Percentiles rank a stretch among this genome's conserved stretches.
phyloP scores from a whole-genome alignment of 2,329 filamentous ascomycete species.

The Herpotrichia juniperi region DNA sequence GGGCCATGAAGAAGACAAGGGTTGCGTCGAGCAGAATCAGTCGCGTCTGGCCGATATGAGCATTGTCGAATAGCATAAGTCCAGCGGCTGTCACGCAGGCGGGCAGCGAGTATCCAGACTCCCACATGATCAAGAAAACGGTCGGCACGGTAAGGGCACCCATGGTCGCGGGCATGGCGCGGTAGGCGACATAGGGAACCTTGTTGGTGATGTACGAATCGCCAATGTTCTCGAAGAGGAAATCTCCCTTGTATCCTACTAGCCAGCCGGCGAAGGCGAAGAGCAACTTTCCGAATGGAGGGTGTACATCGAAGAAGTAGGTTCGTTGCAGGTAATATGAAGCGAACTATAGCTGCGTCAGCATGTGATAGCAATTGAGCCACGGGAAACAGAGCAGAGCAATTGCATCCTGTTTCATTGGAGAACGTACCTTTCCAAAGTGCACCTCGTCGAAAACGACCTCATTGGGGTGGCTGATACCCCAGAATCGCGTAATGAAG shows the following conservation, averaged over 20 bases:
- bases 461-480: conserved; percentile 92
- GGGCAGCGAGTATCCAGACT: conserved; percentile 95
- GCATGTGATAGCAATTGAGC: conserved; percentile 11
- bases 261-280: conserved; percentile 98
- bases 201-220: conserved; percentile 98
- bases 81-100: conserved; percentile 86
- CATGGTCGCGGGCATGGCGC: conserved; percentile 88
- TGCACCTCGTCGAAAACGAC: conserved; percentile 99
- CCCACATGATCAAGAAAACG: conserved; percentile 98
- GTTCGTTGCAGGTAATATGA: conserved; percentile 90
- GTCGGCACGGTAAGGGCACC: conserved; percentile 94
- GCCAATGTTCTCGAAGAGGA: conserved; percentile 98
- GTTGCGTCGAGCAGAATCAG: conserved; percentile 95
- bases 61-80: conserved; percentile 93
- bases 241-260: conserved; percentile 94
- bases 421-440: conserved; percentile 85
- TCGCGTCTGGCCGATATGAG: conserved; percentile 94
- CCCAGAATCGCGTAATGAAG: conserved; percentile 93
- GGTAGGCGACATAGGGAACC: conserved; percentile 95
- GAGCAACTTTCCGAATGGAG: conserved; percentile 95
- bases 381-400: not conserved
- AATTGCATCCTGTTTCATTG: not conserved
- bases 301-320: conserved; percentile 99
- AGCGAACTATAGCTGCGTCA: conserved; percentile 50
- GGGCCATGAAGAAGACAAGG: conserved; percentile 92